Percentiles rank a stretch among this genome's conserved stretches.
phyloP scores from a whole-genome alignment of 208 protist genomes.

The Vickermania ingenoplastis region DNA sequence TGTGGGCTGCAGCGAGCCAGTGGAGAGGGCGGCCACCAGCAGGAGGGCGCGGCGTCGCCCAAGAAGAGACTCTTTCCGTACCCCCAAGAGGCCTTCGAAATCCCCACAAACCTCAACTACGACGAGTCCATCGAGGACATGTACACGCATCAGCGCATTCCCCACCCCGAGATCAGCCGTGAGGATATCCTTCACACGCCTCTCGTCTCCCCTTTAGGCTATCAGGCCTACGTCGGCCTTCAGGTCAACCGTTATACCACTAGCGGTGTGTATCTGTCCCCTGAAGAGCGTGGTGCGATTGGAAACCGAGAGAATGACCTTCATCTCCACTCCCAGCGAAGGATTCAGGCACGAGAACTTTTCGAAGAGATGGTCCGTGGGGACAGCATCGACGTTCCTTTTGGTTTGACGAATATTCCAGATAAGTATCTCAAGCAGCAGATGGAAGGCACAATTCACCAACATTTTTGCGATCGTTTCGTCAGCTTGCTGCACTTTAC shows the following conservation, averaged over 20 bases:
- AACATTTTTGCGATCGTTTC: conserved; percentile 1
- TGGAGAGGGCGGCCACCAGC: too few relatives aligned
- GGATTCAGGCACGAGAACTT: not conserved
- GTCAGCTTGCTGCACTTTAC: not conserved
- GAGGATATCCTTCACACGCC: not conserved
- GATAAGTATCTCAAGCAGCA: not conserved
- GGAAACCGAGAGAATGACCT: not conserved
- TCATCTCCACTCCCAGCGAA: not conserved
- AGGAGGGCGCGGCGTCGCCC: too few relatives aligned
- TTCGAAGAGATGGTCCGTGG: not conserved
- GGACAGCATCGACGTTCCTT: not conserved
- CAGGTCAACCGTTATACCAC: not conserved
- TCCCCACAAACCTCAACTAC: not conserved
- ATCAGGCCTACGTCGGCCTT: not conserved
- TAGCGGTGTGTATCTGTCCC: not conserved
- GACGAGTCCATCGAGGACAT: not conserved
- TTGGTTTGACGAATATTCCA: not conserved
- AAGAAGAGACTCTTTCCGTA: not conserved
- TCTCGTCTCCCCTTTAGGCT: not conserved
- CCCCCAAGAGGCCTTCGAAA: not conserved
- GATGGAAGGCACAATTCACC: not conserved
- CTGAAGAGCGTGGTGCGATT: not conserved
- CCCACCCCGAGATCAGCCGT: not conserved
- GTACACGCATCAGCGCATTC: not conserved
- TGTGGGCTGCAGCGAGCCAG: too few relatives aligned